Base-by-base conservation (phyloP, 768 basidiomycete genomes). In the Porpolomopsis calyptriformis region DNA sequence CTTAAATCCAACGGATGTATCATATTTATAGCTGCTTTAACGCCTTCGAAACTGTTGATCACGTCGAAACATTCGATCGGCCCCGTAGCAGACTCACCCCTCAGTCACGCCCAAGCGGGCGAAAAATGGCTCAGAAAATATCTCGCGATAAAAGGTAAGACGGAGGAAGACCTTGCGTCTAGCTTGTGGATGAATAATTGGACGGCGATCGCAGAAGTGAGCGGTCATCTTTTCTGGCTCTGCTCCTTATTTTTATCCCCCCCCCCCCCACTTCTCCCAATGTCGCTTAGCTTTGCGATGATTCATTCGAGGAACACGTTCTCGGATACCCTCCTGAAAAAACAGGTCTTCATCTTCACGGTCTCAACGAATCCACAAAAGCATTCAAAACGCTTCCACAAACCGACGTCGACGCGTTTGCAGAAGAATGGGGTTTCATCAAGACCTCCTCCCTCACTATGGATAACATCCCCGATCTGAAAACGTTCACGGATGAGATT, bases 261-360 rank as follows among this genome's bases (percentile, higher is more conserved):
- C 36, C 18, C 43, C n/a, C 22, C 25, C 8, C 33, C n/a, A 0
- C 54, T n/a, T n/a, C n/a, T n/a, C n/a, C n/a, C n/a, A n/a, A n/a
- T n/a, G n/a, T n/a, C n/a, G n/a, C n/a, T n/a, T n/a, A 97, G 93
- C 80, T 99, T 4, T 99, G 96, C 60, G 96, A 99, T 57, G 96
- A 99, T 63, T 76, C 74, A 0, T 98, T 96, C 60, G 94, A 99
- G 56, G 94, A 98, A 59, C 96, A 99, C 56, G 94, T 98, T 45
- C 74, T 99, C 0, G 68, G 78, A 0, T 94, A 91, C 57, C 67
- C 88, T 0, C 71, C 78, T 3, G 82, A 94, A 16, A 77, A 78
- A 48, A 87, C 90, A 0, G 94, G 93, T 3, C 77, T 97, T 1
- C 90, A 97, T 55, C 73, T 98, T 0, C 96, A 98, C 65, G 94